phyloP scores from a whole-genome alignment of 1,139 yeast species.

The Entelexis sorbosivorans region DNA sequence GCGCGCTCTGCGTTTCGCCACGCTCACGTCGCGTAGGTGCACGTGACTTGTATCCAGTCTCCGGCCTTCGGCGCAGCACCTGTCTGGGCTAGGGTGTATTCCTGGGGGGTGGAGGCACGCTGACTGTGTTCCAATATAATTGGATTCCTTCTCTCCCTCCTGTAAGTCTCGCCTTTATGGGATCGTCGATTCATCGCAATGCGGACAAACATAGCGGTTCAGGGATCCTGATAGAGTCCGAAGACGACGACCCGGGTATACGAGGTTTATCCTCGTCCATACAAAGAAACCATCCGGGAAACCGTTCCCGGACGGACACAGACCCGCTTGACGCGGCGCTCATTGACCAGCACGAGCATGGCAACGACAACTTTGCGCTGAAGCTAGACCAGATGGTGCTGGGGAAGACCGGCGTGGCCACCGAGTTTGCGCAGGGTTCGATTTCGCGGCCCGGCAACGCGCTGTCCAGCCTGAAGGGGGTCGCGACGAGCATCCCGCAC shows the following conservation, averaged over 20 bases:
- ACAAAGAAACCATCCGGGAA: conserved; percentile 1
- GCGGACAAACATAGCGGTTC: conserved; percentile 5
- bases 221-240: conserved; percentile 16
- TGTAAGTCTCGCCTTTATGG: neutral
- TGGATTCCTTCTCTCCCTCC: neutral
- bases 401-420: conserved; percentile 16
- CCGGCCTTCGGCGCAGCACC: conserved; percentile 1
- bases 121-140: conserved; percentile 6
- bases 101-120: neutral
- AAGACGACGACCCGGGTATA: conserved; percentile 25
- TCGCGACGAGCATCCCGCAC: conserved; percentile 4
- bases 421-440: conserved; percentile 18
- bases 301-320: conserved; percentile 7
- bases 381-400: conserved; percentile 21
- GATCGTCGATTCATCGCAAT: conserved; percentile 6
- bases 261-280: conserved; percentile 20
- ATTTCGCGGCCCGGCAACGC: conserved; percentile 17
- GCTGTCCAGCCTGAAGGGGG: conserved; percentile 16
- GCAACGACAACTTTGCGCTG: conserved; percentile 13
- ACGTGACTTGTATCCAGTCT: neutral
- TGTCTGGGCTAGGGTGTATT: neutral
- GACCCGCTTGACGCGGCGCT: conserved; percentile 20
- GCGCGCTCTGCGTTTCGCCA: too few species aligned
- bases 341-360: conserved; percentile 9
- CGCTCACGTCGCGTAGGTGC: too few species aligned